Conservation (phyloP, 345 rosid genomes). For the Theobroma cacao region DNA sequence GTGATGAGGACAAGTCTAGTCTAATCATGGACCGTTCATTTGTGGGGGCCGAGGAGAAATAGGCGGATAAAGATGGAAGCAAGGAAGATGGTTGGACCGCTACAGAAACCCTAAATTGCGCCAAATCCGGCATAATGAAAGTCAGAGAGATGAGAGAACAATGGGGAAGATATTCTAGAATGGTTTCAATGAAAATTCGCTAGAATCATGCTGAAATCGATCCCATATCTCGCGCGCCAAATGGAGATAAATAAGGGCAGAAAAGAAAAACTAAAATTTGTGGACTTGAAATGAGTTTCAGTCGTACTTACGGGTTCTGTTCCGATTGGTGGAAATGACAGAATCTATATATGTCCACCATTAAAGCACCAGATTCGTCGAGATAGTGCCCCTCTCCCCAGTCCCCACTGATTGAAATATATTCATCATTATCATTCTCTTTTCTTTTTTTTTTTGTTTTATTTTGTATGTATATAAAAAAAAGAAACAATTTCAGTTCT, state of each 20-base stretch:
- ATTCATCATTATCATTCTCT: not conserved
- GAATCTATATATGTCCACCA: not conserved
- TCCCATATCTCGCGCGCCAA: not conserved
- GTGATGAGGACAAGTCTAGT: not conserved
- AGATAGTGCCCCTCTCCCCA: not conserved
- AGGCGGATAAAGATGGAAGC: not conserved
- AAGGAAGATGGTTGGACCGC: not conserved
- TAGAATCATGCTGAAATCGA: not conserved
- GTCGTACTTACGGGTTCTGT: not conserved
- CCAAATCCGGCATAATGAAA: conserved; percentile 16
- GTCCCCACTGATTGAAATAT: not conserved
- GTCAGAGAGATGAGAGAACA: not conserved
- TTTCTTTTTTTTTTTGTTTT: not conserved
- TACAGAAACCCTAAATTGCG: conserved; percentile 25
- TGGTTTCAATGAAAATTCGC: not conserved
- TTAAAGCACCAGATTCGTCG: not conserved
- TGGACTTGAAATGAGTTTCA: not conserved
- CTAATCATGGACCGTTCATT: conserved; percentile 18
- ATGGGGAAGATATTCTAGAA: not conserved
- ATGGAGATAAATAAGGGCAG: not conserved
- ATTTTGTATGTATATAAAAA: too few relatives aligned
- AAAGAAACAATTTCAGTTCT: not conserved
- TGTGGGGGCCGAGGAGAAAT: not conserved
- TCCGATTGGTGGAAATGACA: not conserved
- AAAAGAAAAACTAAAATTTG: too few relatives aligned